Conservation (phyloP, 1,139 yeast species). For the Lodderomyces theae region DNA sequence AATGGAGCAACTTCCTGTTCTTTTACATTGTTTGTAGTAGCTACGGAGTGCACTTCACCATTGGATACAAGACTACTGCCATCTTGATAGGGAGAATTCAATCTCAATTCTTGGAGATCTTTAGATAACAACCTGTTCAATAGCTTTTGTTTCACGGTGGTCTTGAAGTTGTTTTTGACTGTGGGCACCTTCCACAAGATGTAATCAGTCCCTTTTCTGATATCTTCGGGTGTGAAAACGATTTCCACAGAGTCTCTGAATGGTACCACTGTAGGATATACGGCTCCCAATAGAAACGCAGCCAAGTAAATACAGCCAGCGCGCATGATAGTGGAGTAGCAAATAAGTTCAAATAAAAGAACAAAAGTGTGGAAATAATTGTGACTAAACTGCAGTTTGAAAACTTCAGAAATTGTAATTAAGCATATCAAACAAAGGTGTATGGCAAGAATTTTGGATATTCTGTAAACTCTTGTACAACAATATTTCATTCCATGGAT, state of each 20-base stretch:
- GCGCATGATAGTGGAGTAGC: not conserved
- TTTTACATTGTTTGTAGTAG: conserved; percentile 51
- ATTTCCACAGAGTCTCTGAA: conserved; percentile 22
- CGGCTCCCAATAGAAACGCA: not conserved
- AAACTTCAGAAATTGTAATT: no score
- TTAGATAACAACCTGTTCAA: conserved; percentile 14
- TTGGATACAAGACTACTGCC: conserved; percentile 43
- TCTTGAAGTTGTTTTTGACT: conserved; percentile 18
- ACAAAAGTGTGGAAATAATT: not conserved
- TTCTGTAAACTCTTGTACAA: no score
- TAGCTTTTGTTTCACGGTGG: conserved; percentile 40
- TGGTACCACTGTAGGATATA: conserved; percentile 9
- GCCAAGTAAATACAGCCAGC: not conserved
- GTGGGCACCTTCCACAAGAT: conserved; percentile 22
- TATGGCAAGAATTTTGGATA: not conserved
- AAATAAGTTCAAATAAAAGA: not conserved
- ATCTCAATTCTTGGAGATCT: conserved; percentile 20
- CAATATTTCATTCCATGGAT: conserved; percentile 13
- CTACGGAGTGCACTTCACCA: conserved; percentile 56
- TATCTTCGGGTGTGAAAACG: conserved; percentile 24
- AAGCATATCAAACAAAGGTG: no score
- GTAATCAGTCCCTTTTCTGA: conserved; percentile 23
- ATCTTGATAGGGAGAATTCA: conserved; percentile 56
- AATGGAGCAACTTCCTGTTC: not conserved
- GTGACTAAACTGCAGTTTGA: no score